Evolutionary conservation across 768 basidiomycete genomes (phyloP).

Genomic region (Cystobasidiopsis lactophilus): DNA sequence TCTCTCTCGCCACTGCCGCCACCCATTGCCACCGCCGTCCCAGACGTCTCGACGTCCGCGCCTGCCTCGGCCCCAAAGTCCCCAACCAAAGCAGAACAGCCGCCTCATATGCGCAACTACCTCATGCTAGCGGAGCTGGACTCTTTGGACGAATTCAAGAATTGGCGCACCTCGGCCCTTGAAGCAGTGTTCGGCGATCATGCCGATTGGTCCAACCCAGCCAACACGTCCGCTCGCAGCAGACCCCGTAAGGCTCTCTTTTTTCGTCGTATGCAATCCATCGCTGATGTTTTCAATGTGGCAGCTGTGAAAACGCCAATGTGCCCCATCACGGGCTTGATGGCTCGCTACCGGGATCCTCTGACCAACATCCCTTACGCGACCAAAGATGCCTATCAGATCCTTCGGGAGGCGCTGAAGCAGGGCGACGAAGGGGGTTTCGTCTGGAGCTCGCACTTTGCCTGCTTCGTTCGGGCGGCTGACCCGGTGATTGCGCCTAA

Average conservation of each 20-base stretch:
- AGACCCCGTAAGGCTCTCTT: neutral
- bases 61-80: neutral
- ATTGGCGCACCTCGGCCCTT: neutral
- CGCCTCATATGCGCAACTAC: too few species aligned
- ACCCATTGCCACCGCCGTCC: too few species aligned
- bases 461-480: neutral
- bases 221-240: too few species aligned
- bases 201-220: neutral
- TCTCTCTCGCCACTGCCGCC: too few species aligned
- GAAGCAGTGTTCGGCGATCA: conserved; percentile 2
- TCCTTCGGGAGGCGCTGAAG: neutral
- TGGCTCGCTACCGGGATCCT: conserved; percentile 3
- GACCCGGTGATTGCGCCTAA: too few species aligned
- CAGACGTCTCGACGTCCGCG: too few species aligned
- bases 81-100: neutral
- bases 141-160: neutral
- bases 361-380: conserved; percentile 1
- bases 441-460: neutral
- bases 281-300: neutral
- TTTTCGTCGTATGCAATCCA: neutral
- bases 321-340: conserved; percentile 1
- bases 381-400: neutral
- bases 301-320: neutral
- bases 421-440: neutral
- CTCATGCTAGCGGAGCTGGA: neutral